These are phyloP conservation scores for Casuarina equisetifolia DNA, from an alignment of 306 rosid genomes.

Conservation along the genomic window DNA sequence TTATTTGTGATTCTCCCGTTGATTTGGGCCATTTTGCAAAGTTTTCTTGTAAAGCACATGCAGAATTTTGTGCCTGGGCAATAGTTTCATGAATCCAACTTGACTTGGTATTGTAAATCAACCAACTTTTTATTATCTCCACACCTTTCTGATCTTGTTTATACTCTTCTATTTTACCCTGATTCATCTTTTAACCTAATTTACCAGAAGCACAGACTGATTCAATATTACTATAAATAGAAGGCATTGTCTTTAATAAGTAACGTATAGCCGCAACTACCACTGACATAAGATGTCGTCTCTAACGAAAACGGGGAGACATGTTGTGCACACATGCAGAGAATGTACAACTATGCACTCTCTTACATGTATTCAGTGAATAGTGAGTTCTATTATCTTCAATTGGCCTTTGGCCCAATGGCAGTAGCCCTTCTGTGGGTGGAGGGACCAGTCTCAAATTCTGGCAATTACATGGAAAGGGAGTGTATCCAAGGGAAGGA, in stretches of 20 bases:
- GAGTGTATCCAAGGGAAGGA: not conserved
- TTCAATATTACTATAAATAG: not conserved
- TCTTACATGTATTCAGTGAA: no score
- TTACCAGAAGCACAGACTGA: not conserved
- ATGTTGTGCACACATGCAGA: no score
- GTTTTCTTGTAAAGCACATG: not conserved
- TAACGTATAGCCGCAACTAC: no score
- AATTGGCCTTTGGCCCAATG: no score
- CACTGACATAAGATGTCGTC: no score
- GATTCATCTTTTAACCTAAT: not conserved
- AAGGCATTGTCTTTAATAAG: no score
- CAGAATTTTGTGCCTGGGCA: not conserved
- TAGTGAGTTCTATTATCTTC: no score
- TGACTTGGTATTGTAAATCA: not conserved
- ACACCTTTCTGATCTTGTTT: not conserved
- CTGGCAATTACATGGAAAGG: not conserved
- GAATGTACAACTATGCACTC: no score
- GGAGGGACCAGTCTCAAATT: not conserved
- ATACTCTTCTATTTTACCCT: no score
- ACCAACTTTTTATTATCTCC: not conserved
- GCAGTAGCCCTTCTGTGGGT: no score
- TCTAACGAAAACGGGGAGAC: no score
- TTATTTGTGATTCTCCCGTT: not conserved
- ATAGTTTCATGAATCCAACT: slow-evolving; percentile 1
- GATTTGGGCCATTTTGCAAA: slow-evolving; percentile 2